Conservation (phyloP, 495 filamentous ascomycete species). For the Neurospora tetrasperma region DNA sequence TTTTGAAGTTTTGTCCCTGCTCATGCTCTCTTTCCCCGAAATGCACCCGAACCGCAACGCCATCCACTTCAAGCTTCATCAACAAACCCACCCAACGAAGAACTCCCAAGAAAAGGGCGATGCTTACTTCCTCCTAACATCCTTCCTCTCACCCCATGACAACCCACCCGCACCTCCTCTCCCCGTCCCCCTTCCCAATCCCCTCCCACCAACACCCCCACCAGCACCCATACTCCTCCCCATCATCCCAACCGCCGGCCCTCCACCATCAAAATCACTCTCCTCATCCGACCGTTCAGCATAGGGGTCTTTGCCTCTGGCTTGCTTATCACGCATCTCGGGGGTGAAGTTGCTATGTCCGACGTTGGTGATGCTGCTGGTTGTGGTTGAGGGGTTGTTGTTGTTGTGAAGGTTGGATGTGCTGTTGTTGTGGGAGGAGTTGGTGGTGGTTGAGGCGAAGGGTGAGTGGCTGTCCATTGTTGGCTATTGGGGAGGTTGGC, state of each 20-base stretch:
- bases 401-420: conserved; percentile 5
- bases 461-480: neutral
- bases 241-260: neutral
- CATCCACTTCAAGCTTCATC: neutral
- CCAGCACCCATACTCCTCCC: neutral
- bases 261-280: neutral
- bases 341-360: conserved; percentile 18
- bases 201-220: neutral
- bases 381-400: neutral
- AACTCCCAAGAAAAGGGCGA: neutral
- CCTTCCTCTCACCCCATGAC: neutral
- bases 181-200: neutral
- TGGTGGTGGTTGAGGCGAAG: neutral
- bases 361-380: neutral
- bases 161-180: neutral
- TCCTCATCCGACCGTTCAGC: neutral
- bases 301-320: conserved; percentile 43
- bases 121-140: neutral
- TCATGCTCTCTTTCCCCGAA: neutral
- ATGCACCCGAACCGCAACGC: neutral
- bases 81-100: no score
- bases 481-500: neutral
- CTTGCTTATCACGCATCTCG: conserved; percentile 41
- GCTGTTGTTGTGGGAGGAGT: conserved; percentile 1
- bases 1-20: neutral